phyloP scores from a whole-genome alignment of 2,329 filamentous ascomycete species.

The Clonostachys rhizophaga region DNA sequence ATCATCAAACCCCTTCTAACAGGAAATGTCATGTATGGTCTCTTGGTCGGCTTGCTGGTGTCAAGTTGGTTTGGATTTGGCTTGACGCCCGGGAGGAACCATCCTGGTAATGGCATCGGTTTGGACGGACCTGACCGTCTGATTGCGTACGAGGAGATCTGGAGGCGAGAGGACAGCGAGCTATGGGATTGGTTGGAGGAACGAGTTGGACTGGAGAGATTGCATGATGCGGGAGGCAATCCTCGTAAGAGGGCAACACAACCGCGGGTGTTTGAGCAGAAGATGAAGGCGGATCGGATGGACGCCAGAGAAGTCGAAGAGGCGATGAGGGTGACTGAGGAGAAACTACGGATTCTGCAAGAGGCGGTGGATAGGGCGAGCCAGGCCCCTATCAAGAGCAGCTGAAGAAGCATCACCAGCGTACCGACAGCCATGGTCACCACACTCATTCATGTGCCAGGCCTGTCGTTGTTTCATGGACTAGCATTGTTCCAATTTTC shows the following conservation, averaged over 20 bases:
- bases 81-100: constrained; percentile 27
- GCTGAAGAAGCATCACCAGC: neutral
- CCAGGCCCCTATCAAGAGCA: constrained; percentile 8
- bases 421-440: no score
- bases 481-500: neutral
- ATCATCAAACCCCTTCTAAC: constrained; percentile 68
- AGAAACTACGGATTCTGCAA: constrained; percentile 75
- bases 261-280: constrained; percentile 54
- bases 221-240: constrained; percentile 26
- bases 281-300: constrained; percentile 55
- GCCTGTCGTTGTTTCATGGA: neutral
- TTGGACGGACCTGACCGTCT: constrained; percentile 56
- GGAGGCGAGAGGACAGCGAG: constrained; percentile 81
- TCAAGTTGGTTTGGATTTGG: constrained; percentile 70
- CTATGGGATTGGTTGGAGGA: constrained; percentile 94
- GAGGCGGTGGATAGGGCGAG: constrained; percentile 54
- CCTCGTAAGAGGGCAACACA: constrained; percentile 44
- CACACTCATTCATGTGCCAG: neutral
- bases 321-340: constrained; percentile 81
- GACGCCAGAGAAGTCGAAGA: constrained; percentile 70
- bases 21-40: constrained; percentile 70
- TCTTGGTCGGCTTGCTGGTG: constrained; percentile 70
- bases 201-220: constrained; percentile 66
- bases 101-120: constrained; percentile 23
- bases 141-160: constrained; percentile 89